Evolutionary conservation across 495 filamentous ascomycete species (phyloP), one percentile per base, ranked within the genome.

Genomic region (Penicillium arizonense): DNA sequence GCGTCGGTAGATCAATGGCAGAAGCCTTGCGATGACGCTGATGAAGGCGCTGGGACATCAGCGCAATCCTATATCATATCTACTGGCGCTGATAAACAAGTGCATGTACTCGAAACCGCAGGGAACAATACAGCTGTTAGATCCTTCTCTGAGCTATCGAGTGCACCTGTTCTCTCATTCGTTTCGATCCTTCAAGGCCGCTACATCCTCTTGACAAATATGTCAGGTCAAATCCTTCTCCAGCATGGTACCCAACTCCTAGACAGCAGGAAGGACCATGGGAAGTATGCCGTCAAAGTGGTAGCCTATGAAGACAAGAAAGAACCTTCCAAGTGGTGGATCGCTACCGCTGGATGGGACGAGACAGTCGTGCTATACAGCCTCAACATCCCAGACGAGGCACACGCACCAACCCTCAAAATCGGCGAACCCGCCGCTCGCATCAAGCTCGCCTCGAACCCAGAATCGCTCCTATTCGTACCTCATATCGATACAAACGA

Each of bases 331-430:
- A 49, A 53, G 13, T 44, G 65, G 12, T 80, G 81, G 71, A 54
- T 88, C 46, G 82, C 82, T 2, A 88, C 82, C 7, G 84, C 84
- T 6, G 83, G 83, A 3, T 89, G 87, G 82, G 86, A 89, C 58
- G 61, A 74, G 5, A 83, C 75, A 44, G 68, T 89, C 35, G 59
- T 74, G 28, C 41, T 87, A 18, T 87, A 88, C 61, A 50, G 30
- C 13, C 30, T 72, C 36, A 42, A 46, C n/a, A 52, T 65, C 30
- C 42, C 57, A 1, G 41, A 40, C 23, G 55, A 46, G 11, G 44
- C 28, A 28, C 18, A 49, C 10, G 30, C 59, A 39, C 30, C 41
- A 8, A 26, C 51, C 12, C 38, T 45, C 3, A 44, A 44, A 9
- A 62, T 78, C 14, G 67, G 68, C 34, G 47, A 67, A 3, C 80